Evolutionary conservation across 148 eudicot species (phyloP).

Genomic region (Vaccinium corymbosum): DNA sequence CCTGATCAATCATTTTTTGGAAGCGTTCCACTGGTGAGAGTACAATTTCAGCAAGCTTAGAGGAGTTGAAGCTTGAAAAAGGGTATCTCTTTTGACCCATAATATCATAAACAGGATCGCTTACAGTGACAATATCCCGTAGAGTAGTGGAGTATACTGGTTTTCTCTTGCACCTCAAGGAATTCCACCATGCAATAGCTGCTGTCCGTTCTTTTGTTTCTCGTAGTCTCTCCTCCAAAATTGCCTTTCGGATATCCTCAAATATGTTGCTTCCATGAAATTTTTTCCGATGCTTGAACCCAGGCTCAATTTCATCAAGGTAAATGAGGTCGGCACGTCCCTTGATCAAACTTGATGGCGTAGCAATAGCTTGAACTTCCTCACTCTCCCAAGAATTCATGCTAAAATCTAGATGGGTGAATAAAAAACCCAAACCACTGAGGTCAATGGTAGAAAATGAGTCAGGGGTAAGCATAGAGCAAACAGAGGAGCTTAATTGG

Average conservation of each 20-base stretch:
- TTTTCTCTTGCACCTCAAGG: slow-evolving; percentile 71
- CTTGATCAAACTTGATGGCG: slow-evolving; percentile 81
- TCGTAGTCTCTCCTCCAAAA: slow-evolving; percentile 67
- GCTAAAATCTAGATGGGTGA: slow-evolving; percentile 73
- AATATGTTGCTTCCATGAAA: slow-evolving; percentile 62
- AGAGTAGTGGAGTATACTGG: slow-evolving; percentile 67
- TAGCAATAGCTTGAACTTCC: slow-evolving; percentile 81
- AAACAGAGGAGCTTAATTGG: slow-evolving; percentile 71
- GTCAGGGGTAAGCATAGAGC: slow-evolving; percentile 55
- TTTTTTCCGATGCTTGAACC: slow-evolving; percentile 36
- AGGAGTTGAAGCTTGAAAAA: slow-evolving; percentile 42
- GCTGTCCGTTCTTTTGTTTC: slow-evolving; percentile 73
- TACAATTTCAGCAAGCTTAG: slow-evolving; percentile 78
- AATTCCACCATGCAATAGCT: slow-evolving; percentile 96
- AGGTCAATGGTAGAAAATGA: slow-evolving; percentile 72
- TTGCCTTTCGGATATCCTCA: slow-evolving; percentile 76
- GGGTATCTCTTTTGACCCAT: slow-evolving; percentile 43
- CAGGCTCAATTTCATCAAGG: slow-evolving; percentile 34
- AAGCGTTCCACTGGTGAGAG: slow-evolving; percentile 90
- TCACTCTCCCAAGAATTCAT: slow-evolving; percentile 98
- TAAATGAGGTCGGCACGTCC: slow-evolving; percentile 26
- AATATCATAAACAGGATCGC: slow-evolving; percentile 55
- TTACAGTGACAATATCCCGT: slow-evolving; percentile 57
- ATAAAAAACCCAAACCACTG: slow-evolving; percentile 64
- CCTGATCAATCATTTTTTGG: slow-evolving; percentile 65